A percentile compares a stretch with the other conserved stretches of the same genome.
Conservation (phyloP, 192 early-diverging fungal genomes). For the Umbelopsis ramanniana region DNA sequence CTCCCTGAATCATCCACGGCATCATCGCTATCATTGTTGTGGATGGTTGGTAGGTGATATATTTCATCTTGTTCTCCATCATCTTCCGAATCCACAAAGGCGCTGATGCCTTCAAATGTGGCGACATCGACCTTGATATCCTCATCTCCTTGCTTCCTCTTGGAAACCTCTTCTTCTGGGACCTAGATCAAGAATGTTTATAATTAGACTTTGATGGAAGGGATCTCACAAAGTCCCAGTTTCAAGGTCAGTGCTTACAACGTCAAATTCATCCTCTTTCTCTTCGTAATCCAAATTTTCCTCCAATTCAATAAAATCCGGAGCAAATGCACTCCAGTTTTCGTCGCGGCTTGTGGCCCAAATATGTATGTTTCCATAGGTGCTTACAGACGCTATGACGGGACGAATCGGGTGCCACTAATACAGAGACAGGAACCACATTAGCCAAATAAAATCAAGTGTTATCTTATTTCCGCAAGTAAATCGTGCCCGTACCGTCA, state of each 20-base stretch:
- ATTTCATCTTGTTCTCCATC: slow-evolving; percentile 51
- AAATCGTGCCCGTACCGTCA: slow-evolving; percentile 65
- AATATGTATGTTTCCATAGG: slow-evolving; percentile 82
- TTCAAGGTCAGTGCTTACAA: slow-evolving; percentile 39
- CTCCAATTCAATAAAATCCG: slow-evolving; percentile 90
- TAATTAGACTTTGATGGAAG: background rate
- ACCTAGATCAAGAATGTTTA: slow-evolving; percentile 14
- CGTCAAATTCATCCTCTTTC: slow-evolving; percentile 93
- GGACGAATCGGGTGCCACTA: slow-evolving; percentile 90
- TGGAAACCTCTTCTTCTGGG: slow-evolving; percentile 48
- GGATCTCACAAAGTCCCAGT: too few species aligned
- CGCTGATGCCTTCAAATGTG: slow-evolving; percentile 50
- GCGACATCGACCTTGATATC: slow-evolving; percentile 55
- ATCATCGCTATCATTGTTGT: slow-evolving; percentile 25
- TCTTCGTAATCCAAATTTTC: slow-evolving; percentile 96
- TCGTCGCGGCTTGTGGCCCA: slow-evolving; percentile 84
- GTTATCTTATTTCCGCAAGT: too few species aligned
- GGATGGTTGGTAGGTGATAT: slow-evolving; percentile 48
- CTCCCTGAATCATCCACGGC: slow-evolving; percentile 8
- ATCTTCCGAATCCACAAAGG: slow-evolving; percentile 52
- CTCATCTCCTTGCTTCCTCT: slow-evolving; percentile 48
- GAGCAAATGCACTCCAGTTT: slow-evolving; percentile 94
- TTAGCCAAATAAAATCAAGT: background rate
- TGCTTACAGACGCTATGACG: slow-evolving; percentile 81
- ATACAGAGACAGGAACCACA: background rate